phyloP scores from a whole-genome alignment of 225 moss, liverwort and hornwort genomes.

The Takakia lepidozioides region DNA sequence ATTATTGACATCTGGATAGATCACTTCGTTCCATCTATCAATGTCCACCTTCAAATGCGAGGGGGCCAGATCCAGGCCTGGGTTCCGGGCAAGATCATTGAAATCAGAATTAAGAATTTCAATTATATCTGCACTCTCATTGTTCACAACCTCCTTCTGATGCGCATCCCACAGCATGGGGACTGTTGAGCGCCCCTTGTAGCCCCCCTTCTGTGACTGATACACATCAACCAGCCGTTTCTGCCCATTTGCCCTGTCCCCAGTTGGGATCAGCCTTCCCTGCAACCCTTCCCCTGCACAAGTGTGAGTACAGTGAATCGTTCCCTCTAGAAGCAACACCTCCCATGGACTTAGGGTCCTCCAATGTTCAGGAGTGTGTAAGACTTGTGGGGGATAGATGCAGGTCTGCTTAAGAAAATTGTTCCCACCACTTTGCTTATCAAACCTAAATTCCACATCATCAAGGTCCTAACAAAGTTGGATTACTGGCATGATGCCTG shows the following conservation, averaged over 20 bases:
- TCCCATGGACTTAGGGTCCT: neutral
- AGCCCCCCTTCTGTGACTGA: conserved; percentile 60
- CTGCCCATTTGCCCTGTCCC: conserved; percentile 59
- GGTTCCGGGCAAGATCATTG: conserved; percentile 63
- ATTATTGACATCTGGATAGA: conserved; percentile 79
- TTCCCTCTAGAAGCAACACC: no score
- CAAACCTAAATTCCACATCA: no score
- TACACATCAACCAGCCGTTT: conserved; percentile 69
- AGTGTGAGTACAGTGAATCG: no score
- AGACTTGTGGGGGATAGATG: neutral
- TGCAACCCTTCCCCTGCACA: no score
- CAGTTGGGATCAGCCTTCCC: conserved; percentile 28
- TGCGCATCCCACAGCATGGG: conserved; percentile 85
- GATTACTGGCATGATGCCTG: no score
- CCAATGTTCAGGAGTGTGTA: neutral
- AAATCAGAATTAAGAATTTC: conserved; percentile 87
- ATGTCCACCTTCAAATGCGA: conserved; percentile 40
- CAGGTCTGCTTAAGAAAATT: no score
- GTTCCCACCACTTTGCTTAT: no score
- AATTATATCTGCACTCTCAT: conserved; percentile 95
- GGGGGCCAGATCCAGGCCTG: conserved; percentile 65
- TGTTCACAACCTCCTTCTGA: conserved; percentile 63
- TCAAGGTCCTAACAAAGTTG: no score
- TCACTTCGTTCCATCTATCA: conserved; percentile 60
- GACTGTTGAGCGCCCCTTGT: conserved; percentile 86